Evolutionary conservation across 495 filamentous ascomycete species (phyloP).

Genomic region (Pyrenula massariospora): DNA sequence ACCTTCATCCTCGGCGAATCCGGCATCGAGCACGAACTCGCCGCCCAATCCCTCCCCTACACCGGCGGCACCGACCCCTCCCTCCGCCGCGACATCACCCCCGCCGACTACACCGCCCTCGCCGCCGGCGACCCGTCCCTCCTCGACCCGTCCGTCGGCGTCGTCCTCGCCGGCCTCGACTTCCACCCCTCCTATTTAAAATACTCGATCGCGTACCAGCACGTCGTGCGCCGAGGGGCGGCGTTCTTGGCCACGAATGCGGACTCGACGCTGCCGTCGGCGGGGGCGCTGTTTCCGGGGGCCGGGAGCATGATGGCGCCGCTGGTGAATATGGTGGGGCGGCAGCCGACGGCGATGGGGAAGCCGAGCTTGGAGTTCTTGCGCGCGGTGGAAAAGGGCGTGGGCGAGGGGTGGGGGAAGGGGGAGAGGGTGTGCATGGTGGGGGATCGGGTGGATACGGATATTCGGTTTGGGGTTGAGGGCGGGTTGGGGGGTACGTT

Average conservation of each 20-base stretch:
- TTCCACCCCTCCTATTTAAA: constrained; percentile 94
- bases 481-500: constrained; percentile 85
- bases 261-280: constrained; percentile 75
- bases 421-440: constrained; percentile 86
- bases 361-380: constrained; percentile 99
- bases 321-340: constrained; percentile 60
- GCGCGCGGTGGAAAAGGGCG: constrained; percentile 70
- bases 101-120: constrained; percentile 64
- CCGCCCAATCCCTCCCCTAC: constrained; percentile 61
- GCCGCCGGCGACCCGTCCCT: constrained; percentile 54
- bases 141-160: constrained; percentile 76
- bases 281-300: constrained; percentile 75
- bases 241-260: constrained; percentile 88
- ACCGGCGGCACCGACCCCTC: constrained; percentile 82
- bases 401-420: constrained; percentile 18
- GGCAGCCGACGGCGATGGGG: constrained; percentile 65
- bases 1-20: constrained; percentile 87
- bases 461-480: constrained; percentile 91
- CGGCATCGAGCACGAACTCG: constrained; percentile 83
- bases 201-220: constrained; percentile 69
- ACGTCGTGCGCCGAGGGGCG: constrained; percentile 66
- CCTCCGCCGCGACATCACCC: constrained; percentile 61
- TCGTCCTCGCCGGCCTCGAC: constrained; percentile 83
- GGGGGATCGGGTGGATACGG: constrained; percentile 85
- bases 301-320: constrained; percentile 76